Conservation (phyloP, 805 yeast species). For the Yarrowia sp. region DNA sequence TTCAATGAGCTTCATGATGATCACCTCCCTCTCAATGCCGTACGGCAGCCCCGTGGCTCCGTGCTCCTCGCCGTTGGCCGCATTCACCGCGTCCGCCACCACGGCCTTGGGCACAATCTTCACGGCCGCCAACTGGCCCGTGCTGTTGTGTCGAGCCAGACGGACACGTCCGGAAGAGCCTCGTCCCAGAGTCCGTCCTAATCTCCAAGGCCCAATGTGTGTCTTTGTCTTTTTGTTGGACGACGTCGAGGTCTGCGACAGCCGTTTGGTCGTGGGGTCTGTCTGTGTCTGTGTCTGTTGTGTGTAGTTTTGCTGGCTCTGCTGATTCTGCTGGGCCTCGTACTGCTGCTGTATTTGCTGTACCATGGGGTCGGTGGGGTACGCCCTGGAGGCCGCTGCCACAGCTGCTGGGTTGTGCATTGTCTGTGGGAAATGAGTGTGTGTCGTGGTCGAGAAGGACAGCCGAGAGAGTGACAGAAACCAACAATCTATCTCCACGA, state of each 20-base stretch:
- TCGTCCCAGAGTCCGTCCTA: constrained; percentile 91
- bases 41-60: constrained; percentile 78
- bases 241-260: constrained; percentile 55
- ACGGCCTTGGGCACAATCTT: constrained; percentile 91
- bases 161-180: constrained; percentile 98
- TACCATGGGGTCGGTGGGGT: constrained; percentile 16
- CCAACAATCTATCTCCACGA: constrained; percentile 26
- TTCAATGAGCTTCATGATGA: constrained; percentile 92
- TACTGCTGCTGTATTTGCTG: constrained; percentile 28
- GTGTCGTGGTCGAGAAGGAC: not conserved
- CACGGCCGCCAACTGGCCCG: constrained; percentile 93
- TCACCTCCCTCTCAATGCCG: constrained; percentile 96
- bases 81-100: constrained; percentile 52
- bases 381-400: constrained; percentile 40
- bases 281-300: constrained; percentile 24
- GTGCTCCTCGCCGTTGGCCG: constrained; percentile 46
- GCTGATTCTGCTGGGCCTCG: constrained; percentile 13
- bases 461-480: not conserved
- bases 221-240: constrained; percentile 58
- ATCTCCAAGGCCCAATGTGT: constrained; percentile 93
- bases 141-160: constrained; percentile 82
- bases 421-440: not conserved
- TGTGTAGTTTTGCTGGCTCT: constrained; percentile 2
- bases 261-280: constrained; percentile 50
- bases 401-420: constrained; percentile 42